Evolutionary conservation across 257 asterid genomes (phyloP).

Genomic region (Phtheirospermum japonicum): DNA sequence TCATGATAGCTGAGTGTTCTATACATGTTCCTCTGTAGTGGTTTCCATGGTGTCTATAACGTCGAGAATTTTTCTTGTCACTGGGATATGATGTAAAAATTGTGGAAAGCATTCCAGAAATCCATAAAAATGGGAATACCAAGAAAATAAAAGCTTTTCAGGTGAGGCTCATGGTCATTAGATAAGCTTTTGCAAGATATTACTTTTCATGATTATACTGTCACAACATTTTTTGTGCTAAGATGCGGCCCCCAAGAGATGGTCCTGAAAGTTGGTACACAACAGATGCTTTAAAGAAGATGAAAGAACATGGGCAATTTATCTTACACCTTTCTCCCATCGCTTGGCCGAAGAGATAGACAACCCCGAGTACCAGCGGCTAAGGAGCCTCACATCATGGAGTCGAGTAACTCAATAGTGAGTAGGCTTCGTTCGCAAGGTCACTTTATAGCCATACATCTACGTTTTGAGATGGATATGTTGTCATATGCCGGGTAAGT

Average conservation of each 20-base stretch:
- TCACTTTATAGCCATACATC: conserved; percentile 96
- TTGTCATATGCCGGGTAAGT: conserved; percentile 97
- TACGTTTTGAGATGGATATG: conserved; percentile 99
- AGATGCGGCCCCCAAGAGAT: conserved; percentile 95
- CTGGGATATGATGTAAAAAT: conserved; percentile 78
- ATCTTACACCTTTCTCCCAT: conserved; percentile 96
- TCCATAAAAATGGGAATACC: conserved; percentile 73
- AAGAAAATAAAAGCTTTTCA: conserved; percentile 82
- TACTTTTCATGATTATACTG: conserved; percentile 21
- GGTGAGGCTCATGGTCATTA: conserved; percentile 43
- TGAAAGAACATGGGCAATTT: conserved; percentile 97
- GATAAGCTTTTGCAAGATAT: conserved; percentile 24
- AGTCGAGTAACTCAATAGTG: conserved; percentile 79
- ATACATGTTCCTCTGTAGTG: conserved; percentile 46
- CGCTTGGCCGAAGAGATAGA: conserved; percentile 95
- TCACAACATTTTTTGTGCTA: conserved; percentile 26
- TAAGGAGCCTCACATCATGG: conserved; percentile 91
- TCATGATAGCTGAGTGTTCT: conserved; percentile 20
- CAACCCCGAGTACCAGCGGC: conserved; percentile 86
- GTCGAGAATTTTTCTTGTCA: conserved; percentile 87
- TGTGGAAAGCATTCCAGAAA: conserved; percentile 88
- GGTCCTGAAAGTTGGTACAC: conserved; percentile 94
- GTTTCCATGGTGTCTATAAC: conserved; percentile 89
- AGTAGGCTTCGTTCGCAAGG: conserved; percentile 85
- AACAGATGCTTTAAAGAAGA: conserved; percentile 67